These are phyloP conservation scores for Linanthus parryae DNA, from an alignment of 148 eudicot species.

Conservation along the genomic window DNA sequence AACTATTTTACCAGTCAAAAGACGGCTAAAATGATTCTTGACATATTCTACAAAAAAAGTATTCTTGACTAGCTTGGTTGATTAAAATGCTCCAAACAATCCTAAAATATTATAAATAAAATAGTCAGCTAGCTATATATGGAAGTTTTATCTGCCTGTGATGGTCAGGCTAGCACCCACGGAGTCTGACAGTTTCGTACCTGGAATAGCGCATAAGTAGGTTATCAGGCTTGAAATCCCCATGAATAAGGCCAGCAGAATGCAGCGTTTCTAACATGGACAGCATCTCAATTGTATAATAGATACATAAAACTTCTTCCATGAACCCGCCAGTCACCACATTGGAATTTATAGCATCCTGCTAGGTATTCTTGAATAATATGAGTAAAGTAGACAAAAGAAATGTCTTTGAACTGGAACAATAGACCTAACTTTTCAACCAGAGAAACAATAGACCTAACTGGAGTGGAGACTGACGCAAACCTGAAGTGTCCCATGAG, in stretches of 20 bases:
- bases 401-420: too few relatives aligned
- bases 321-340: slow-evolving; percentile 50
- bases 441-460: not conserved
- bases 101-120: not conserved
- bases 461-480: slow-evolving; percentile 20
- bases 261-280: slow-evolving; percentile 79
- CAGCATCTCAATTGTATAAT: slow-evolving; percentile 97
- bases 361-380: slow-evolving; percentile 15
- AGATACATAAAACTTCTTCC: slow-evolving; percentile 85
- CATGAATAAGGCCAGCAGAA: slow-evolving; percentile 68
- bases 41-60: too few relatives aligned
- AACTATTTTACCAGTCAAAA: too few relatives aligned
- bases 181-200: slow-evolving; percentile 38
- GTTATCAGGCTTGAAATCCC: slow-evolving; percentile 98
- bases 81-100: too few relatives aligned
- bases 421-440: not conserved
- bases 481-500: slow-evolving; percentile 93
- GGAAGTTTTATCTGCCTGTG: not conserved
- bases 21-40: too few relatives aligned
- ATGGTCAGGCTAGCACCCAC: not conserved
- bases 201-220: slow-evolving; percentile 82
- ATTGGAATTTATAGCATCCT: slow-evolving; percentile 96
- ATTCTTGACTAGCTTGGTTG: too few relatives aligned
- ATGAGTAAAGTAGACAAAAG: too few relatives aligned
- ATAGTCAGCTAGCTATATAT: not conserved